These are phyloP conservation scores for Bolboschoenus planiculmis DNA, from an alignment of 176 grass and related monocot genomes.

Conservation along the genomic window DNA sequence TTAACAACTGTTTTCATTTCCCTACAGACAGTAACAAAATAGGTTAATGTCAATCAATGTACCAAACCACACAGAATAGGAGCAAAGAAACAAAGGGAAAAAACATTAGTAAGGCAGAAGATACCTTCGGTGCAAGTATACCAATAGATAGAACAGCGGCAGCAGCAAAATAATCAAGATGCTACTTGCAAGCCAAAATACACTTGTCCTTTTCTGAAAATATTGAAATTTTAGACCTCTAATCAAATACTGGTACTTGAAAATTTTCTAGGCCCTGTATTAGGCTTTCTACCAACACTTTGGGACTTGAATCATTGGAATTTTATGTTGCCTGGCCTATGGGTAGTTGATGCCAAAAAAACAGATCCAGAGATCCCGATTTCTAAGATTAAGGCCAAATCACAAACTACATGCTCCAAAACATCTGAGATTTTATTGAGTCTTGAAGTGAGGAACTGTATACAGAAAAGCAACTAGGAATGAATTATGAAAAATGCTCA, in stretches of 20 bases:
- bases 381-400: not conserved
- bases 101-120: not conserved
- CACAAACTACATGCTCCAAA: not conserved
- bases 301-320: not conserved
- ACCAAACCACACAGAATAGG: conserved; percentile 20
- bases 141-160: conserved; percentile 85
- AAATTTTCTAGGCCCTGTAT: not conserved
- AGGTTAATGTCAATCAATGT: not conserved
- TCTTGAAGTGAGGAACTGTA: not conserved
- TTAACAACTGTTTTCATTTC: conserved; percentile 63
- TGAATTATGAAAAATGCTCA: conserved; percentile 1
- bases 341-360: not conserved
- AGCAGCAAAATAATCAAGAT: conserved; percentile 70
- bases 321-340: not conserved
- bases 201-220: conserved; percentile 76
- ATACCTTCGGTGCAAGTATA: conserved; percentile 88
- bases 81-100: conserved; percentile 13
- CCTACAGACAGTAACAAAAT: conserved; percentile 38
- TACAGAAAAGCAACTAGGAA: not conserved
- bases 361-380: not conserved
- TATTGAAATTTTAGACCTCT: not conserved
- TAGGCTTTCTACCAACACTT: not conserved
- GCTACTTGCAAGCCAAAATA: conserved; percentile 65
- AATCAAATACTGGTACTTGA: not conserved
- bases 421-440: not conserved